These are phyloP conservation scores for Ophiocordyceps camponoti-floridani DNA, from an alignment of 2,329 filamentous ascomycete genomes.

Conservation along the genomic window DNA sequence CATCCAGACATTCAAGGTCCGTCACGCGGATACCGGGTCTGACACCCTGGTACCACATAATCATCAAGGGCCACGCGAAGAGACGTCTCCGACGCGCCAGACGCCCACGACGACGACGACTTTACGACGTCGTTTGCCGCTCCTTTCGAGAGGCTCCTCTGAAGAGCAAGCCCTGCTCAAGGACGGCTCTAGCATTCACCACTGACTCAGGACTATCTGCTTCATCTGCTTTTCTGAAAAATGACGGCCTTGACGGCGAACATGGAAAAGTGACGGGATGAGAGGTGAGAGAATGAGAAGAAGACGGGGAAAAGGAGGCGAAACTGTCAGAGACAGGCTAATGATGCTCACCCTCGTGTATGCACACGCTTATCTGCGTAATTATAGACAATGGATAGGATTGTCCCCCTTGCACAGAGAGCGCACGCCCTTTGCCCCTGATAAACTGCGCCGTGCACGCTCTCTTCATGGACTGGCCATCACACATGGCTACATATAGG, in stretches of 20 bases:
- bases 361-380: neutral
- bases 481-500: neutral
- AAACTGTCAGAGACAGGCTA: neutral
- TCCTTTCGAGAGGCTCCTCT: neutral
- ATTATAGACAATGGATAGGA: slow-evolving; percentile 1
- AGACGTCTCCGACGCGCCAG: neutral
- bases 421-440: neutral
- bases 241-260: neutral
- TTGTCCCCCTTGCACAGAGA: neutral
- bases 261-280: neutral
- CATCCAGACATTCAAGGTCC: neutral
- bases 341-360: neutral
- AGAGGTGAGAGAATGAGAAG: neutral
- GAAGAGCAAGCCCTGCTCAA: neutral
- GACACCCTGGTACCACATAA: too few species aligned
- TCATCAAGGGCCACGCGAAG: neutral
- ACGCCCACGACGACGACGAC: neutral
- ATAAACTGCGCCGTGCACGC: neutral
- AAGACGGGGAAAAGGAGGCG: neutral
- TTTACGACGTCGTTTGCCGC: neutral
- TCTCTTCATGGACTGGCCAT: neutral
- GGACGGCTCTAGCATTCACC: neutral
- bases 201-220: neutral
- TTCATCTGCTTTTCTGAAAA: neutral
- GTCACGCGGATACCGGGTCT: neutral